Base-by-base conservation (phyloP, 768 basidiomycete genomes). In the Lentinus brumalis region DNA sequence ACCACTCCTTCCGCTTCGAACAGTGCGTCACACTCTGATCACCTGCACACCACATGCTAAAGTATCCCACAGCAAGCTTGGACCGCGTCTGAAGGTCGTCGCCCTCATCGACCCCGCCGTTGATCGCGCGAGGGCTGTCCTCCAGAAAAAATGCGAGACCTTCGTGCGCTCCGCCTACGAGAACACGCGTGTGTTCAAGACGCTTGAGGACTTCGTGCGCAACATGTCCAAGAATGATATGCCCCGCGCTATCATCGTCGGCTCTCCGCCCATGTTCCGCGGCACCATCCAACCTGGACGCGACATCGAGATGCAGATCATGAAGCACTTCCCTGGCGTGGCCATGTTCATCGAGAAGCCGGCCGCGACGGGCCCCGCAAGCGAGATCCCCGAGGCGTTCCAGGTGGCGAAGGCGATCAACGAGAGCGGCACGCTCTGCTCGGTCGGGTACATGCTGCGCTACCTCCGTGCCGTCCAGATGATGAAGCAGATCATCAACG, bases 401-500 rank as follows among this genome's bases (percentile, higher is more conserved):
- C 74, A 82, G 54, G 86, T 96, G 64, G 87, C 91, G 3, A 86
- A 88, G 67, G 77, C 75, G 61, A 92, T 96, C 69, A 73, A 80
- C 55, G 83, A 92, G 32, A 80, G 83, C 61, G 82, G 83, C 55
- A 88, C 89, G 44, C 80, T 96, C 67, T 93, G 92, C 73, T 96
- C 94, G 18, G 91, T 96, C 65, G 95, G 95, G 86, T 94, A 94
- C 73, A 97, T 97, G 94, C 79, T 97, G 64, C 87, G 94, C 64
- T 96, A 96, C 77, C 81, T 96, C 68, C 90, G 89, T 74, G 95
- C 91, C 35, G 93, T 96, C 21, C 94, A 97, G 76, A 89, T 87
- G 83, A 97, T 98, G 92, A 96, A 96, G 78, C 84, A 89, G 62
- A 95, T 98, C 74, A 91, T 99, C 72, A 81, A 92, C 70, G 94